These are phyloP conservation scores for Plectosphaerella cucumerina DNA, from an alignment of 2,329 filamentous ascomycete genomes.

Conservation along the genomic window DNA sequence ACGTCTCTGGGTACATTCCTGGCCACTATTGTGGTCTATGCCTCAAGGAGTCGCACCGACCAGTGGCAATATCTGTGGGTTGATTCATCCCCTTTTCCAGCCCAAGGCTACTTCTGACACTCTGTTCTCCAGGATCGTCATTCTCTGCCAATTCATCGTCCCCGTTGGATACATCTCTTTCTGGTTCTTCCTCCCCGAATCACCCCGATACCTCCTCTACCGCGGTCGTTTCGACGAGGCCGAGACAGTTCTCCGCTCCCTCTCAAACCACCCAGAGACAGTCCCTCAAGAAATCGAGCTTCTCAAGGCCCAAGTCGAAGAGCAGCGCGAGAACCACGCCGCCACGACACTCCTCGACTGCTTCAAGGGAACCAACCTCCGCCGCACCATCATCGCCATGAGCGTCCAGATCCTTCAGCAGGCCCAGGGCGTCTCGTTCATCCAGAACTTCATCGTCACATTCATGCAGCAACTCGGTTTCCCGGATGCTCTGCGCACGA, in stretches of 20 bases:
- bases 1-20: slow-evolving; percentile 3
- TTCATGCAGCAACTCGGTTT: slow-evolving; percentile 17
- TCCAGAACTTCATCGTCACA: slow-evolving; percentile 14
- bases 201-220: slow-evolving; percentile 6
- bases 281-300: slow-evolving; percentile 1
- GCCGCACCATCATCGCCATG: slow-evolving; percentile 13
- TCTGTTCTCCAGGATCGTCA: background rate
- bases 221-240: slow-evolving; percentile 5
- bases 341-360: slow-evolving; percentile 11
- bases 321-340: slow-evolving; percentile 11
- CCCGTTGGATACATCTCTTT: slow-evolving; percentile 4
- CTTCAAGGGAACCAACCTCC: slow-evolving; percentile 13
- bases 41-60: background rate
- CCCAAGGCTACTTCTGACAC: background rate
- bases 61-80: background rate
- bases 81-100: background rate
- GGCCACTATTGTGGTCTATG: slow-evolving; percentile 1
- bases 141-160: slow-evolving; percentile 1
- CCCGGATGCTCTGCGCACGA: background rate
- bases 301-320: slow-evolving; percentile 5
- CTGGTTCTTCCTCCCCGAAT: slow-evolving; percentile 4
- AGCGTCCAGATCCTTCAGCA: slow-evolving; percentile 15
- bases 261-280: slow-evolving; percentile 2
- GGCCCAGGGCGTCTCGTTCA: slow-evolving; percentile 16
- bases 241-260: background rate